A percentile compares a stretch with the other conserved stretches of the same genome.
Conservation (phyloP, 257 asterid genomes). For the Solanum neorickii region DNA sequence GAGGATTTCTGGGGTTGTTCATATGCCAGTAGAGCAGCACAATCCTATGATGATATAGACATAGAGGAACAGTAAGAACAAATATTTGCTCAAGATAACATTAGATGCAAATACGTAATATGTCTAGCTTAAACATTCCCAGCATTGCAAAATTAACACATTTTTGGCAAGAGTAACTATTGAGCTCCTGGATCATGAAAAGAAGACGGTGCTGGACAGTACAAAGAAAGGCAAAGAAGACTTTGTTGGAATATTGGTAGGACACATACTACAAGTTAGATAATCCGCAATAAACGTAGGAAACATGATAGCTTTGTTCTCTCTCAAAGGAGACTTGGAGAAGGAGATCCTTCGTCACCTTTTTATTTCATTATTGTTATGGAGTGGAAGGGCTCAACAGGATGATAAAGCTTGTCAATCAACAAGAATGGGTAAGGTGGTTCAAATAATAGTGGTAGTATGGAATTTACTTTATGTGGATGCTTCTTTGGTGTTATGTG, state of each 20-base stretch:
- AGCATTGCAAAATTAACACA: not conserved
- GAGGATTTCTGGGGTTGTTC: slow-evolving; percentile 60
- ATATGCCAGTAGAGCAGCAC: slow-evolving; percentile 84
- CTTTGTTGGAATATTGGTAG: not conserved
- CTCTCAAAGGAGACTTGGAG: not conserved
- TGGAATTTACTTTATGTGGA: not conserved
- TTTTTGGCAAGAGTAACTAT: not conserved
- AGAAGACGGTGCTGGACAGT: not conserved
- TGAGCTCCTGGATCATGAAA: not conserved
- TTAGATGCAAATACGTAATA: not conserved
- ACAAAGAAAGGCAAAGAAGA: not conserved
- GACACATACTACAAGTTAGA: not conserved
- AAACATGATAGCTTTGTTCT: not conserved
- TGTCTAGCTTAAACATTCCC: not conserved
- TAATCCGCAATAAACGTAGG: not conserved
- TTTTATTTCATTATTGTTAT: not conserved
- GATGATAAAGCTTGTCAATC: not conserved
- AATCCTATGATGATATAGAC: slow-evolving; percentile 42
- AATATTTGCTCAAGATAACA: not conserved
- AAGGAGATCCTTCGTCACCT: not conserved
- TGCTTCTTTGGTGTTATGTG: not conserved
- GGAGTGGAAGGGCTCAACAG: not conserved
- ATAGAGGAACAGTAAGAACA: not conserved
- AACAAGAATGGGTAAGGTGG: not conserved
- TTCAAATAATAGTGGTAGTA: not conserved